Evolutionary conservation across 2,329 filamentous ascomycete genomes (phyloP).

Genomic region (Camillea tinctor): DNA sequence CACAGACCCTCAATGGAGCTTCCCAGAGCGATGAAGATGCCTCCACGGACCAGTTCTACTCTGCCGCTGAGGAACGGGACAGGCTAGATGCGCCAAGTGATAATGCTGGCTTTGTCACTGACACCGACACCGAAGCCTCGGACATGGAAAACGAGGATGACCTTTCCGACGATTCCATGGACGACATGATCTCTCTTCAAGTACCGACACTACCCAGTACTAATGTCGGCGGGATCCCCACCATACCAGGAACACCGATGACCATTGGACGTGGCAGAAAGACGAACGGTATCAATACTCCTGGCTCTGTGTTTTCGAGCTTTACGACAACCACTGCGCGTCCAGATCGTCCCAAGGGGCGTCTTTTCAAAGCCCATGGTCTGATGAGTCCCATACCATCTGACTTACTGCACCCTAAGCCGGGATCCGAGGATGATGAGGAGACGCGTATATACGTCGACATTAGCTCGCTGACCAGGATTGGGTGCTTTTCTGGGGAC

Average conservation of each 20-base stretch:
- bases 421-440: constrained; percentile 74
- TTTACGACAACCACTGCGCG: constrained; percentile 83
- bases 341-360: constrained; percentile 68
- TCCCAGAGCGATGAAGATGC: constrained; percentile 74
- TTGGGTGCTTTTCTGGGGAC: constrained; percentile 96
- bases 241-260: constrained; percentile 77
- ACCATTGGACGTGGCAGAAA: constrained; percentile 63
- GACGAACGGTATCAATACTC: constrained; percentile 74
- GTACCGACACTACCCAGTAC: constrained; percentile 77
- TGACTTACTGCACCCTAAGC: constrained; percentile 82
- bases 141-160: constrained; percentile 67
- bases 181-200: constrained; percentile 89
- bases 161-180: constrained; percentile 85
- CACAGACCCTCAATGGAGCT: constrained; percentile 58
- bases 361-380: constrained; percentile 81
- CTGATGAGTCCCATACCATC: constrained; percentile 70
- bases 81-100: constrained; percentile 59
- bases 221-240: constrained; percentile 75
- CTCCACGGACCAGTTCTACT: constrained; percentile 88
- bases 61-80: constrained; percentile 78
- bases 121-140: constrained; percentile 63
- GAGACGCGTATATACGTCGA: constrained; percentile 90
- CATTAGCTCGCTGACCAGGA: constrained; percentile 77
- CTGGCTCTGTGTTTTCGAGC: constrained; percentile 84
- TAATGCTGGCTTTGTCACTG: constrained; percentile 57